Percentiles rank a stretch among this genome's conserved stretches.
Conservation (phyloP, 495 filamentous ascomycete genomes). For the Mycothermus thermophilus region DNA sequence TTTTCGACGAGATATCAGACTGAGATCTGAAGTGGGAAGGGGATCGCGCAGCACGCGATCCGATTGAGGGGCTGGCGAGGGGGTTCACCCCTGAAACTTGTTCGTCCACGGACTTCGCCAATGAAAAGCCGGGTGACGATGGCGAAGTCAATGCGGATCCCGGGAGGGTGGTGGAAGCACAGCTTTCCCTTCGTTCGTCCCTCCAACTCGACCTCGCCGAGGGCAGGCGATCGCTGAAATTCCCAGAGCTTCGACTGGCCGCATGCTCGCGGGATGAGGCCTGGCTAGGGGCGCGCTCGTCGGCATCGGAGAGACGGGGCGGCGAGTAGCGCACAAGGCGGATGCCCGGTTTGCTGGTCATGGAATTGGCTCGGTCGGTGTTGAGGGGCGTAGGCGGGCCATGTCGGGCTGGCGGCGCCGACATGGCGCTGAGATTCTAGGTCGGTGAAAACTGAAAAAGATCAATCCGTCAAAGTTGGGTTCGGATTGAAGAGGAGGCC, state of each 20-base stretch:
- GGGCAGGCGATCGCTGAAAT: constrained; percentile 11
- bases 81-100: constrained; percentile 36
- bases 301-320: constrained; percentile 27
- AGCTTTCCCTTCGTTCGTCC: constrained; percentile 6
- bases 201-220: constrained; percentile 7
- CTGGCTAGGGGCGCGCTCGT: constrained; percentile 21
- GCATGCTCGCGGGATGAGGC: constrained; percentile 15
- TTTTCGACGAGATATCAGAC: constrained; percentile 21
- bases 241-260: constrained; percentile 10
- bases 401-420: constrained; percentile 22
- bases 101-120: constrained; percentile 25
- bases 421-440: constrained; percentile 23
- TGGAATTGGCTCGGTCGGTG: constrained; percentile 42
- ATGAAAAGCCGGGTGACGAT: constrained; percentile 22
- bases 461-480: constrained; percentile 10
- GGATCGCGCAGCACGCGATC: constrained; percentile 13
- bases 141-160: constrained; percentile 29
- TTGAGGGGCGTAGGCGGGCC: constrained; percentile 34
- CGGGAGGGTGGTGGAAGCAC: constrained; percentile 8
- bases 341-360: constrained; percentile 37
- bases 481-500: not conserved
- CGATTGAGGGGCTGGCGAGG: constrained; percentile 22
- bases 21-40: constrained; percentile 18
- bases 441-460: constrained; percentile 16
- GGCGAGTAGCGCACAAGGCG: constrained; percentile 42